A percentile compares a stretch with the other conserved stretches of the same genome.
Evolutionary conservation across 2,329 filamentous ascomycete species (phyloP).

Genomic region (Tolypocladium sp.): DNA sequence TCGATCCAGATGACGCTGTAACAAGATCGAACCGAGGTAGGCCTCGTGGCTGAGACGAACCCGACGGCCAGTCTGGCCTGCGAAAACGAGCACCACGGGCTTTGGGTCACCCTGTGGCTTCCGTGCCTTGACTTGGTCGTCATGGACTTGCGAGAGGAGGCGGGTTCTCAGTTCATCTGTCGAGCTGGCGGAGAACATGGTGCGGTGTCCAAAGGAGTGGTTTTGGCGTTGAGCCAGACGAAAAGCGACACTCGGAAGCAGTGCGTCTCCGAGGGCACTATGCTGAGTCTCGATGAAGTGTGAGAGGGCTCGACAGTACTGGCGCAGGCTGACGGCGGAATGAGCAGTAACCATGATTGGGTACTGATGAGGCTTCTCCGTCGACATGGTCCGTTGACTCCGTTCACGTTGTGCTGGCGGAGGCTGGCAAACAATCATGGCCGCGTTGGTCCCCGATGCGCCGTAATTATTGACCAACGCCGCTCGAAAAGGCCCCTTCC

Average conservation of each 20-base stretch:
- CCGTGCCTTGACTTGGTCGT: background rate
- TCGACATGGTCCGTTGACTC: background rate
- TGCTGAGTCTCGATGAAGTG: background rate
- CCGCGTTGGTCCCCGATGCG: conserved; percentile 23
- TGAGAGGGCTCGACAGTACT: background rate
- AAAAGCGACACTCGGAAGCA: background rate
- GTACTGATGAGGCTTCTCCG: background rate
- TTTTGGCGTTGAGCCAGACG: background rate
- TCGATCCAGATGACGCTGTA: conserved; percentile 19
- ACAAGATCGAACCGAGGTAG: background rate
- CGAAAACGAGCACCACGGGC: conserved; percentile 2
- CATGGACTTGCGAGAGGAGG: background rate
- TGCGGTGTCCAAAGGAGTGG: background rate
- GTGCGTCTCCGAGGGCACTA: background rate
- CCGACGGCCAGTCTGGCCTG: background rate
- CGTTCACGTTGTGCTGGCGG: background rate
- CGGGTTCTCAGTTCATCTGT: background rate
- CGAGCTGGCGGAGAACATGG: background rate
- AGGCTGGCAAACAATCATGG: conserved; percentile 3
- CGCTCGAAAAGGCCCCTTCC: conserved; percentile 8
- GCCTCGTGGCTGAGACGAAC: background rate
- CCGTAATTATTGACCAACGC: conserved; percentile 26
- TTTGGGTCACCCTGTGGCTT: background rate
- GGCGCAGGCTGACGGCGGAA: background rate
- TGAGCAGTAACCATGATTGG: background rate